Evolutionary conservation across 768 basidiomycete species (phyloP).

Genomic region (Dacryopinax spathularia): DNA sequence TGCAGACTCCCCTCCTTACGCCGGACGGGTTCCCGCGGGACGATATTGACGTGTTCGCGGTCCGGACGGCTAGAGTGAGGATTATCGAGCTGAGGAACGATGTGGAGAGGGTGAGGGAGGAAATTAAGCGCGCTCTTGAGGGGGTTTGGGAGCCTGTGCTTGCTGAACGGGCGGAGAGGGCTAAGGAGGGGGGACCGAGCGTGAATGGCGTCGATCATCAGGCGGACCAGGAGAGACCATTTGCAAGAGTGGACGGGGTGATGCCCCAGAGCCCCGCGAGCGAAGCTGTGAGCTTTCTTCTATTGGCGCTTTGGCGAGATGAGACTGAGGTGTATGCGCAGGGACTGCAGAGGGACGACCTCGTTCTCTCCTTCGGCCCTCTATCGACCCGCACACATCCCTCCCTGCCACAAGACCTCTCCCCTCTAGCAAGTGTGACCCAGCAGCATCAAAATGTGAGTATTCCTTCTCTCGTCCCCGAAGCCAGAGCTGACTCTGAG

Average conservation of each 20-base stretch:
- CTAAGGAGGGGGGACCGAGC: constrained; percentile 10
- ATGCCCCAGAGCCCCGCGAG: constrained; percentile 71
- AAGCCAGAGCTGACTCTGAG: neutral
- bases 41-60: constrained; percentile 60
- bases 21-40: constrained; percentile 76
- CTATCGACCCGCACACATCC: constrained; percentile 41
- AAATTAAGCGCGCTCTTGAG: constrained; percentile 55
- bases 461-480: neutral
- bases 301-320: neutral
- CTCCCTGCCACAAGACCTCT: constrained; percentile 35
- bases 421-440: constrained; percentile 61
- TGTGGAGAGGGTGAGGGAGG: constrained; percentile 44
- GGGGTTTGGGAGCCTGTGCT: constrained; percentile 42
- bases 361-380: constrained; percentile 58
- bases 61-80: constrained; percentile 56
- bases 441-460: constrained; percentile 64
- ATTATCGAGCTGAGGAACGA: constrained; percentile 79
- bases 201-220: constrained; percentile 5
- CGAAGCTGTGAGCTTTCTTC: constrained; percentile 46
- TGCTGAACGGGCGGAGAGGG: constrained; percentile 11
- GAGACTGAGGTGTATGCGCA: constrained; percentile 20
- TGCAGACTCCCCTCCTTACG: constrained; percentile 68
- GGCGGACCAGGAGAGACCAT: constrained; percentile 30
- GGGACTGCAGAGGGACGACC: constrained; percentile 55
- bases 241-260: constrained; percentile 72